Conservation (phyloP, 2,329 filamentous ascomycete genomes). For the Teratosphaeria zuluensis region DNA sequence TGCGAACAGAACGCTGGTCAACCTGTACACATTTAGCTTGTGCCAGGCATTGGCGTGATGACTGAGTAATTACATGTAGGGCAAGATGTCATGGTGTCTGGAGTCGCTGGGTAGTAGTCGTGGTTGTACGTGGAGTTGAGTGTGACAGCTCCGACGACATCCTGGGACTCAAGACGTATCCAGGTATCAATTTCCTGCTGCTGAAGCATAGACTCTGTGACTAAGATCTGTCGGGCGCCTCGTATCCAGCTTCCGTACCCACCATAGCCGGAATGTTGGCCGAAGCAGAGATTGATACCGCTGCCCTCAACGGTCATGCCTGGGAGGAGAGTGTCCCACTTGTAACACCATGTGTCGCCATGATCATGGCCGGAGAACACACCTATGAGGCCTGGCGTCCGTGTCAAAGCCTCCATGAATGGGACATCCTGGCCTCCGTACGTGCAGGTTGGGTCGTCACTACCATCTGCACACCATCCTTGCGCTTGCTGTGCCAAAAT, state of each 20-base stretch:
- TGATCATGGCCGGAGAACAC: slow-evolving; percentile 61
- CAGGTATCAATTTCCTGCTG: slow-evolving; percentile 20
- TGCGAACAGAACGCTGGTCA: not conserved
- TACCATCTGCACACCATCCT: slow-evolving; percentile 25
- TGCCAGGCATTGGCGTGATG: slow-evolving; percentile 10
- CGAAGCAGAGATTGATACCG: slow-evolving; percentile 25
- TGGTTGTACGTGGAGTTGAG: slow-evolving; percentile 23
- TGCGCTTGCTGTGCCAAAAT: slow-evolving; percentile 33
- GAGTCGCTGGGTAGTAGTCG: slow-evolving; percentile 19
- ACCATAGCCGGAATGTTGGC: slow-evolving; percentile 22
- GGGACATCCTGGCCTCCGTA: slow-evolving; percentile 43
- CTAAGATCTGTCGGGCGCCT: slow-evolving; percentile 11
- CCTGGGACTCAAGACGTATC: slow-evolving; percentile 23
- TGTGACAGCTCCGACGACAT: slow-evolving; percentile 18
- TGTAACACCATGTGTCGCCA: slow-evolving; percentile 26
- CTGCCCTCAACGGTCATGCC: slow-evolving; percentile 22
- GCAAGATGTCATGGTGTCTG: slow-evolving; percentile 14
- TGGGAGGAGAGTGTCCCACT: slow-evolving; percentile 17
- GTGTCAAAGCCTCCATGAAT: slow-evolving; percentile 54
- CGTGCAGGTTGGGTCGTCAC: slow-evolving; percentile 22
- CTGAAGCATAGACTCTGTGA: slow-evolving; percentile 15
- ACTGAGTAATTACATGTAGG: slow-evolving; percentile 11
- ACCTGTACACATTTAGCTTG: slow-evolving; percentile 2
- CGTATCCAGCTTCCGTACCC: slow-evolving; percentile 18
- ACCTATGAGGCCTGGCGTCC: slow-evolving; percentile 46